These are phyloP conservation scores for Clonostachys byssicola DNA, from an alignment of 2,329 filamentous ascomycete genomes.

Conservation along the genomic window DNA sequence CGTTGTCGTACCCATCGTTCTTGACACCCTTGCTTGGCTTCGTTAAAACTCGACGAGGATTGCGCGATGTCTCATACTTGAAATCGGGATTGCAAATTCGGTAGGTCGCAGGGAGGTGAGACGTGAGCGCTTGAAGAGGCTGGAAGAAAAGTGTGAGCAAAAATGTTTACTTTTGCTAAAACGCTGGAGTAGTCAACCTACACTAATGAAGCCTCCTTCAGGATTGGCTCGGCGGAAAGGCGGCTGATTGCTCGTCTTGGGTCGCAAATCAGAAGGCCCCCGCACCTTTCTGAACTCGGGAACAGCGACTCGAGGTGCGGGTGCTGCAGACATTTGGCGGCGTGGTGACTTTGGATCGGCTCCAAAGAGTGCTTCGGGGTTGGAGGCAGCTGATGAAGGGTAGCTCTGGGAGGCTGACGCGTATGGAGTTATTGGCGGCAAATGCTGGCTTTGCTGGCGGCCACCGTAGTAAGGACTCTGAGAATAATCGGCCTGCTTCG, in stretches of 20 bases:
- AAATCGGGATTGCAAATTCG: slow-evolving; percentile 97
- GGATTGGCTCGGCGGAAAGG: slow-evolving; percentile 90
- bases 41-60: slow-evolving; percentile 90
- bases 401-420: slow-evolving; percentile 67
- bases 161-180: neutral
- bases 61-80: slow-evolving; percentile 97
- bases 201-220: slow-evolving; percentile 96
- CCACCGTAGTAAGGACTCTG: slow-evolving; percentile 54
- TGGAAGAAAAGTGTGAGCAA: slow-evolving; percentile 27
- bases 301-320: slow-evolving; percentile 61
- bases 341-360: slow-evolving; percentile 55
- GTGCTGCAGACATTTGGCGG: slow-evolving; percentile 41
- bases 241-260: slow-evolving; percentile 82
- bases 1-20: slow-evolving; percentile 98
- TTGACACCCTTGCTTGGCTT: slow-evolving; percentile 98
- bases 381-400: slow-evolving; percentile 65
- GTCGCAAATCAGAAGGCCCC: slow-evolving; percentile 68
- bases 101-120: slow-evolving; percentile 90
- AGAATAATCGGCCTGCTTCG: slow-evolving; percentile 59
- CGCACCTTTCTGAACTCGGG: slow-evolving; percentile 84
- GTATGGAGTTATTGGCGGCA: slow-evolving; percentile 71
- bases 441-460: slow-evolving; percentile 53
- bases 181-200: slow-evolving; percentile 37
- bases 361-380: slow-evolving; percentile 63
- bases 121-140: slow-evolving; percentile 93